Conservation (phyloP, 2,329 filamentous ascomycete species). For the Ophiosphaerella narmari region DNA sequence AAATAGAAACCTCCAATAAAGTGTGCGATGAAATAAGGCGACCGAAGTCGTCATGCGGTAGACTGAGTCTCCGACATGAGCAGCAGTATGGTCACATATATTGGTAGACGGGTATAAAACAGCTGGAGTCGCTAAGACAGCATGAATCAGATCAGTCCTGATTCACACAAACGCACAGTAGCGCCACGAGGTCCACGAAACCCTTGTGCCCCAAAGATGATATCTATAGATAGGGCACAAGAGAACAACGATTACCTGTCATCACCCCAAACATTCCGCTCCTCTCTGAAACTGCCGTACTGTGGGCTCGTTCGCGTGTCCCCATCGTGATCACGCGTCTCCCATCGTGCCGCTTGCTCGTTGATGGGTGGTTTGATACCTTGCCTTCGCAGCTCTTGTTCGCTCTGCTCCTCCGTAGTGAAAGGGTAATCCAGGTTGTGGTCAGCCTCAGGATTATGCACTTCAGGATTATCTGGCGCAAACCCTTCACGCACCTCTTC, state of each 20-base stretch:
- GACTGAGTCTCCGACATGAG: too few relatives aligned
- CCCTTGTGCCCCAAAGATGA: not conserved
- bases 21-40: too few relatives aligned
- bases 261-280: constrained; percentile 47
- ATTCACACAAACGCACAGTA: not conserved
- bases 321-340: constrained; percentile 34
- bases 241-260: not conserved
- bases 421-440: constrained; percentile 54
- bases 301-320: constrained; percentile 36
- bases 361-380: constrained; percentile 45
- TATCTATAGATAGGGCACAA: not conserved
- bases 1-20: too few relatives aligned
- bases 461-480: constrained; percentile 54
- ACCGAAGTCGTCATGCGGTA: too few relatives aligned
- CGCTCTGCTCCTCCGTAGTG: constrained; percentile 43
- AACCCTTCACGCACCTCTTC: constrained; percentile 61
- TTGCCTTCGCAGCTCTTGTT: constrained; percentile 40
- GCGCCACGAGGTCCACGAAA: not conserved
- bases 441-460: constrained; percentile 48
- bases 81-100: too few relatives aligned
- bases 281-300: constrained; percentile 51
- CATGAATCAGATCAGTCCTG: not conserved
- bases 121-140: not conserved
- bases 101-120: constrained; percentile 4
- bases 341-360: constrained; percentile 53